phyloP scores from a whole-genome alignment of 106 monocot species.

The Dioscorea alata region DNA sequence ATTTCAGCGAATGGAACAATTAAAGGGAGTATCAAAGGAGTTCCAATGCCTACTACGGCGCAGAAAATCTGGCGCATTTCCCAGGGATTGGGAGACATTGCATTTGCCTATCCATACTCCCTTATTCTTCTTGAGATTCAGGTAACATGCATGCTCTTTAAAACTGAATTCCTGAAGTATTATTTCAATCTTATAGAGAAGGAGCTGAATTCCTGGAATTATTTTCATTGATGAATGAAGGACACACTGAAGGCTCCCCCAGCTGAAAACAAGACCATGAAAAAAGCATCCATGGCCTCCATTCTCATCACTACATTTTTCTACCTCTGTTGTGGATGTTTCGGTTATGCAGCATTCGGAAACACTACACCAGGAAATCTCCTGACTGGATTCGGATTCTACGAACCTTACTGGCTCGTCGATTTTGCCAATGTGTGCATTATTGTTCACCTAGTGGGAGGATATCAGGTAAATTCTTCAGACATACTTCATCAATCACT shows the following conservation, averaged over 20 bases:
- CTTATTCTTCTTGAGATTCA: constrained; percentile 76
- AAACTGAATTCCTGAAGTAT: neutral
- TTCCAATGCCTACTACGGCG: constrained; percentile 26
- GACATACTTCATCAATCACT: neutral
- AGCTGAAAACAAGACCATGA: constrained; percentile 77
- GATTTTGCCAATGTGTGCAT: constrained; percentile 88
- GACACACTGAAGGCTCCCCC: constrained; percentile 89
- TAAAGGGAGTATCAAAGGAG: constrained; percentile 59
- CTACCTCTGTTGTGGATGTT: constrained; percentile 90
- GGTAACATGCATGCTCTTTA: constrained; percentile 19
- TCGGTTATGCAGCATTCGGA: constrained; percentile 94
- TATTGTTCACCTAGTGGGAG: constrained; percentile 75
- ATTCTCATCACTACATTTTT: constrained; percentile 76
- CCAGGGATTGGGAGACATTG: constrained; percentile 86
- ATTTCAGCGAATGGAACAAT: constrained; percentile 54
- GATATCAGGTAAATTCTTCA: constrained; percentile 59
- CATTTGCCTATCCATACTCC: constrained; percentile 78
- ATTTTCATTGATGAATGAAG: constrained; percentile 15
- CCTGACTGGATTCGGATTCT: constrained; percentile 87
- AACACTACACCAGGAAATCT: constrained; percentile 81
- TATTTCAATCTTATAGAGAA: neutral
- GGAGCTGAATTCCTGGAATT: neutral
- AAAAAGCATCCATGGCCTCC: constrained; percentile 60
- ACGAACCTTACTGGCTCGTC: constrained; percentile 83
- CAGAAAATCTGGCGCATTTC: constrained; percentile 73